A percentile compares a stretch with the other conserved stretches of the same genome.
phyloP scores from a whole-genome alignment of 176 grass and related monocot genomes.

The Zea mays region Zm-B73-REFERENCE-NAM-5.0 NC_050105.1:70881001-70881500 shows the following conservation, averaged over 20 bases:
- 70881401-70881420: neutral
- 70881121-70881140: too few relatives aligned
- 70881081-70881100: too few relatives aligned
- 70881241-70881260: neutral
- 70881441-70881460: slow-evolving; percentile 1
- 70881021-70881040: too few relatives aligned
- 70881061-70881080: too few relatives aligned
- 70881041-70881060: too few relatives aligned
- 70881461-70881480: neutral
- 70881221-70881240: neutral
- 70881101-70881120: too few relatives aligned
- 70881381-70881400: neutral
- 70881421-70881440: slow-evolving; percentile 23
- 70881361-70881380: neutral
- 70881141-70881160: too few relatives aligned
- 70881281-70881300: neutral
- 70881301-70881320: neutral
- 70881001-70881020: too few relatives aligned
- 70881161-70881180: too few relatives aligned
- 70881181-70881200: too few relatives aligned
- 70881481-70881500: neutral
- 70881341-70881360: neutral
- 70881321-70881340: neutral
- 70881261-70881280: neutral
- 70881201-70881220: too few relatives aligned